Base-by-base conservation (phyloP, 805 yeast genomes). In the Saturnispora sanitii region DNA sequence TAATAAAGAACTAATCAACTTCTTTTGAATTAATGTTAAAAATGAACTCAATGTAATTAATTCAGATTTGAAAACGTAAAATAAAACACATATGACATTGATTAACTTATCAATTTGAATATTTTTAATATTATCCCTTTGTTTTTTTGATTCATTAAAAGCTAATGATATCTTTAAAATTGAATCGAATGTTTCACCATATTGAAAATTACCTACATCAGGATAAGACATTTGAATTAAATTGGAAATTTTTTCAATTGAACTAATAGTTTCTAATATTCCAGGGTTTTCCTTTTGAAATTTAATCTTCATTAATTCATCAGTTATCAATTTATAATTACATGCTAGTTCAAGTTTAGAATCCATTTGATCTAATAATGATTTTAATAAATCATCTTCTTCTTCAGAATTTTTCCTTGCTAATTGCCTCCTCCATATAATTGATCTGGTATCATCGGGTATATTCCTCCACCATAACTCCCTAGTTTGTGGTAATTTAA, bases 381-480 rank as follows among this genome's bases (percentile, higher is more conserved):
- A 29, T n/a, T 25, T 28, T 6, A 47, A 15, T 12, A 22, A 15
- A 7, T 55, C 47, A 23, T 60, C 37, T 12, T 27, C 30, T 27
- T 27, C 4, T 49, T 29, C 18, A 12, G 4, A 22, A 35, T 26
- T 19, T 48, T 44, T 45, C 60, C 61, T 15, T 66, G 68, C 70
- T 26, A 70, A 55, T 44, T 66, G 71, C 34, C 55, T 55, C 44
- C 57, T 52, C 87, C 87, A 81, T 2, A 79, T 61, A 9, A 55
- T 53, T 4, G 62, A 54, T 33, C 87, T 60, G 5, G 65, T 50
- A 13, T 38, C 37, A 17, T 52, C 51, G 1, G 82, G 77, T 3
- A 77, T 52, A 4, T 79, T 79, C 27, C 78, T 58, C 82, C 82
- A 76, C 74, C 78, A 73, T 25, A 75, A 55, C 45, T 75, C 79